These are phyloP conservation scores for Terfezia boudieri DNA, from an alignment of 495 filamentous ascomycete species.

Conservation along the genomic window DNA sequence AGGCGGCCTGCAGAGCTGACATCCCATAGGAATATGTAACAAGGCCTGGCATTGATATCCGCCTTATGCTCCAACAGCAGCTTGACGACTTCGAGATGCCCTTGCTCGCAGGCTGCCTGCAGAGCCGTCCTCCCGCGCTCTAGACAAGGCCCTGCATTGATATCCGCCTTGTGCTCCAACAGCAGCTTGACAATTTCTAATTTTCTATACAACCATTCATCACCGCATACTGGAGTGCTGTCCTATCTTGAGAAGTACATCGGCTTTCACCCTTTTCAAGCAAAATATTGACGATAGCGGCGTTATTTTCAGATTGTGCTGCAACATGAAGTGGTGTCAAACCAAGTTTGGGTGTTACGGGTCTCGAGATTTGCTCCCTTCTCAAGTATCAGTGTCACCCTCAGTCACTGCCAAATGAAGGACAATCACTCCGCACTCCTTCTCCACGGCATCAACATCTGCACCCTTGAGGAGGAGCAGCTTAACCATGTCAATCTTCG, in stretches of 20 bases:
- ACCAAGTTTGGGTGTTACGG: no score
- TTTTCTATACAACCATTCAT: neutral
- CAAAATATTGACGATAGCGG: slow-evolving; percentile 1
- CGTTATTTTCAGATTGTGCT: neutral
- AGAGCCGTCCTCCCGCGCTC: no score
- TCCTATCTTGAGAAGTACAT: no score
- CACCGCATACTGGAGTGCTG: neutral
- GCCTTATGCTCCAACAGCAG: no score
- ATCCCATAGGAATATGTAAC: no score
- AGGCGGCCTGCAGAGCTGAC: no score
- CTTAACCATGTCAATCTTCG: neutral
- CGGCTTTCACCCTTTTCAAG: neutral
- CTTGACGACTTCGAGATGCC: no score
- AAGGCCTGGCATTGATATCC: no score
- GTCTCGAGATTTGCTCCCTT: neutral
- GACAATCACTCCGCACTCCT: neutral
- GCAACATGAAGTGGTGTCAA: no score
- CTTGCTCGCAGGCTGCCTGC: no score
- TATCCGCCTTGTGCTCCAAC: no score
- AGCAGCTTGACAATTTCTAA: slow-evolving; percentile 3
- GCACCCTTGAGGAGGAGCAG: neutral
- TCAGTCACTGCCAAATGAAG: slow-evolving; percentile 2
- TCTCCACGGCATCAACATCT: neutral
- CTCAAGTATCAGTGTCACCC: slow-evolving; percentile 1
- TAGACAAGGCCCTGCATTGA: no score